Conservation (phyloP, 495 filamentous ascomycete species). For the Neurospora sp. region DNA sequence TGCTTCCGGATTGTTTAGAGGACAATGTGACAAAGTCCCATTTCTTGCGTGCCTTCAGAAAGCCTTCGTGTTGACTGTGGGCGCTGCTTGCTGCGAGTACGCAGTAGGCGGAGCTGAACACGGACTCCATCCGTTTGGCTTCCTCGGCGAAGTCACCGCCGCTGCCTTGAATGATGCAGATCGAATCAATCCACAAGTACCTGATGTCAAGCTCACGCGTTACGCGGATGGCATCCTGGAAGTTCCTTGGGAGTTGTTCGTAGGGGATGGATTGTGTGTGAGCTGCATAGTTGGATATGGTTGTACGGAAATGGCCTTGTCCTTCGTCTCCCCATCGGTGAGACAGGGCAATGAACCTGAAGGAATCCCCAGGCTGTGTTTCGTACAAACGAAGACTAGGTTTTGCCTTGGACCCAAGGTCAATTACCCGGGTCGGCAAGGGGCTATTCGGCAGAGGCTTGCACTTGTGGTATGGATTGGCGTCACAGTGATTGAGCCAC, state of each 20-base stretch:
- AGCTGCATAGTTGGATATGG: neutral
- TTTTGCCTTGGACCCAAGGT: slow-evolving; percentile 9
- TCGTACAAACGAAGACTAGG: slow-evolving; percentile 5
- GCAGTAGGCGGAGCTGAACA: slow-evolving; percentile 21
- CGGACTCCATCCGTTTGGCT: slow-evolving; percentile 22
- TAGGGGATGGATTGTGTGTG: slow-evolving; percentile 4
- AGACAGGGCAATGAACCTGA: slow-evolving; percentile 9
- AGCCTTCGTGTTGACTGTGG: slow-evolving; percentile 5
- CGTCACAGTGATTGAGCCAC: slow-evolving; percentile 17
- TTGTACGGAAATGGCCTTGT: slow-evolving; percentile 4
- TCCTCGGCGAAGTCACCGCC: slow-evolving; percentile 22
- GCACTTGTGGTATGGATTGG: slow-evolving; percentile 6
- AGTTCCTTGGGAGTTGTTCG: slow-evolving; percentile 5
- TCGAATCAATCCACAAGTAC: slow-evolving; percentile 30
- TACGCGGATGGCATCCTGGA: slow-evolving; percentile 9
- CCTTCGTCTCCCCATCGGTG: slow-evolving; percentile 10
- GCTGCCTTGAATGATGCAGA: slow-evolving; percentile 29
- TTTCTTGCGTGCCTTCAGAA: slow-evolving; percentile 6
- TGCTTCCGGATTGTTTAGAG: neutral
- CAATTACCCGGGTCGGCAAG: slow-evolving; percentile 20
- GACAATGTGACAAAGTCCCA: neutral
- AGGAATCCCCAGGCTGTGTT: neutral
- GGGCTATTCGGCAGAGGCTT: neutral
- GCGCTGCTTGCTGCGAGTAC: slow-evolving; percentile 21
- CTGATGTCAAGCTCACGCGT: slow-evolving; percentile 5